phyloP scores from a whole-genome alignment of 495 filamentous ascomycete genomes.

The Penicillium alfredii region DNA sequence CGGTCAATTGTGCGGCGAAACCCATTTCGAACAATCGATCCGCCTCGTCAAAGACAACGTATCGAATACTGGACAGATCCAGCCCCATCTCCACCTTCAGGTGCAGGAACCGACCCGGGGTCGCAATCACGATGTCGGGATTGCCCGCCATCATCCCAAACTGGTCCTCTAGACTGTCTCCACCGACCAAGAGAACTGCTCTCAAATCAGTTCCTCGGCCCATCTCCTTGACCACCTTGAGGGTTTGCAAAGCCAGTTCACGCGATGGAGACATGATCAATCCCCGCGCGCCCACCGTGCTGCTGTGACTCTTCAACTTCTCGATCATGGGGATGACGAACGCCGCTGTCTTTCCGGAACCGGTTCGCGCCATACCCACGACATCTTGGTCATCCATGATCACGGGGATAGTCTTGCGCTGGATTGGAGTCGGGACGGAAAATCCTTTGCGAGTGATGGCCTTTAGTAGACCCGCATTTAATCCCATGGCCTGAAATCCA shows the following conservation, averaged over 20 bases:
- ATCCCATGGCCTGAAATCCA: conserved; percentile 94
- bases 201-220: conserved; percentile 85
- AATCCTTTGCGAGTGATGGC: conserved; percentile 92
- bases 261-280: conserved; percentile 86
- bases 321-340: conserved; percentile 99
- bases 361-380: conserved; percentile 94
- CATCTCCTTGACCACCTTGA: conserved; percentile 95
- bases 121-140: conserved; percentile 94
- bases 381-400: conserved; percentile 86
- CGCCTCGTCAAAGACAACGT: conserved; percentile 96
- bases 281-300: conserved; percentile 73
- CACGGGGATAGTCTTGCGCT: conserved; percentile 91
- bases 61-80: conserved; percentile 76
- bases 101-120: conserved; percentile 91
- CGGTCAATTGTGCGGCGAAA: conserved; percentile 84
- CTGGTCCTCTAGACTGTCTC: conserved; percentile 93
- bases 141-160: conserved; percentile 89
- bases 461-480: conserved; percentile 74
- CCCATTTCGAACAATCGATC: conserved; percentile 98
- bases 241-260: conserved; percentile 88
- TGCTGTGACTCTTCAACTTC: conserved; percentile 83
- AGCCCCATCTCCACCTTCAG: conserved; percentile 92
- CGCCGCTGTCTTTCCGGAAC: conserved; percentile 93
- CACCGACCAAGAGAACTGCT: conserved; percentile 82
- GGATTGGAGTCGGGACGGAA: conserved; percentile 92